These are phyloP conservation scores for Phytophthora brassicae DNA, from an alignment of 352 stramenopile species.

Conservation along the genomic window DNA sequence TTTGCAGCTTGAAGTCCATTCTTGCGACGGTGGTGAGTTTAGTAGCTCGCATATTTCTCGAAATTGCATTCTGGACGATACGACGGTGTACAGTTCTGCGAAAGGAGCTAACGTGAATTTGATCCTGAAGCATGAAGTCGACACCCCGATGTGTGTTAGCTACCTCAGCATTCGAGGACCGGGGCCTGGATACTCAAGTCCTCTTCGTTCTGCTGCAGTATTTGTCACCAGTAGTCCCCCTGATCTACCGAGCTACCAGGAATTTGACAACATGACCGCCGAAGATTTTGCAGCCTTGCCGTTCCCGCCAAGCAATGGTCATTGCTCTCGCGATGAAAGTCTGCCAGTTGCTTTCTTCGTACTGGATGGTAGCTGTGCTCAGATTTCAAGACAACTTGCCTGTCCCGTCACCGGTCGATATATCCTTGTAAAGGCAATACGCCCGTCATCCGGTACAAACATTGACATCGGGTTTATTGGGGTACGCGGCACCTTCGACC, in stretches of 20 bases:
- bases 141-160: conserved; percentile 81
- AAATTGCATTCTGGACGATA: conserved; percentile 80
- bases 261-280: conserved; percentile 67
- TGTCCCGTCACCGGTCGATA: conserved; percentile 72
- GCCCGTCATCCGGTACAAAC: conserved; percentile 64
- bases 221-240: conserved; percentile 74
- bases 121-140: conserved; percentile 73
- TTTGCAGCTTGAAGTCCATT: conserved; percentile 65
- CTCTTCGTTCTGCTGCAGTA: conserved; percentile 56
- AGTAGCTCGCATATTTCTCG: conserved; percentile 62
- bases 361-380: conserved; percentile 72
- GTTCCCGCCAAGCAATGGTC: conserved; percentile 53
- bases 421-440: conserved; percentile 77
- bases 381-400: conserved; percentile 78
- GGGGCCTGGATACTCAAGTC: conserved; percentile 78
- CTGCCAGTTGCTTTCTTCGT: conserved; percentile 78
- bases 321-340: conserved; percentile 56
- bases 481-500: conserved; percentile 78
- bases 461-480: conserved; percentile 86
- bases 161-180: conserved; percentile 75
- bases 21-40: conserved; percentile 82
- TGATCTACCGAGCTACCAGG: conserved; percentile 48
- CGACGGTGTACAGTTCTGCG: conserved; percentile 78
- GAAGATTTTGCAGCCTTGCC: conserved; percentile 81
- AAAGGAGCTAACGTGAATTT: conserved; percentile 78